A percentile compares a stretch with the other conserved stretches of the same genome.
phyloP scores from a whole-genome alignment of 192 early-diverging fungal species.

The Gonapodya prolifera region DNA sequence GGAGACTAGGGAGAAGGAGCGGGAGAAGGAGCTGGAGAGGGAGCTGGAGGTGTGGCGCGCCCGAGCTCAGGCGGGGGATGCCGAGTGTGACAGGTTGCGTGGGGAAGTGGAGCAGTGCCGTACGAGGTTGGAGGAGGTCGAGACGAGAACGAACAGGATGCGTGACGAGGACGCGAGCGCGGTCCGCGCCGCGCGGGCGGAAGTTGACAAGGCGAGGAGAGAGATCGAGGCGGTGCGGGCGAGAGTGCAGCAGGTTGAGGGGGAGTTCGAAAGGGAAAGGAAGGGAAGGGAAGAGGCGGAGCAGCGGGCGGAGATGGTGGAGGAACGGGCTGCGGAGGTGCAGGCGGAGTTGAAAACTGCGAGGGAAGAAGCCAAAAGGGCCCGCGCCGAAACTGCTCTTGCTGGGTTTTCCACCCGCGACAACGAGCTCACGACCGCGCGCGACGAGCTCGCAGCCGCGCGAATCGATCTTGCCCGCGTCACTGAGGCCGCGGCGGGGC shows the following conservation, averaged over 20 bases:
- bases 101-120: too few relatives aligned
- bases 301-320: neutral
- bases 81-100: too few relatives aligned
- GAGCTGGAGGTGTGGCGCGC: neutral
- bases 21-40: neutral
- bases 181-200: too few relatives aligned
- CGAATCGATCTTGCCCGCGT: neutral
- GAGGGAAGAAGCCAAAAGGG: neutral
- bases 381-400: neutral
- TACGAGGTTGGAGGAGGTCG: neutral
- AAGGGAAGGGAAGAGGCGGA: neutral
- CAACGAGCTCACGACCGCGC: neutral
- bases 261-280: neutral
- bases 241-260: neutral
- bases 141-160: neutral
- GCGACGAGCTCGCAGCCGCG: neutral
- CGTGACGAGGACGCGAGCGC: neutral
- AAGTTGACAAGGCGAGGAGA: too few relatives aligned
- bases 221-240: neutral
- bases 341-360: neutral
- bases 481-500: neutral
- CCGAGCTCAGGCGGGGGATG: neutral
- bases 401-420: too few relatives aligned
- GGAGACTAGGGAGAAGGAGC: neutral
- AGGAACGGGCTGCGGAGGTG: neutral